phyloP scores from a whole-genome alignment of 768 basidiomycete species.

The Tremella yokohamensis region DNA sequence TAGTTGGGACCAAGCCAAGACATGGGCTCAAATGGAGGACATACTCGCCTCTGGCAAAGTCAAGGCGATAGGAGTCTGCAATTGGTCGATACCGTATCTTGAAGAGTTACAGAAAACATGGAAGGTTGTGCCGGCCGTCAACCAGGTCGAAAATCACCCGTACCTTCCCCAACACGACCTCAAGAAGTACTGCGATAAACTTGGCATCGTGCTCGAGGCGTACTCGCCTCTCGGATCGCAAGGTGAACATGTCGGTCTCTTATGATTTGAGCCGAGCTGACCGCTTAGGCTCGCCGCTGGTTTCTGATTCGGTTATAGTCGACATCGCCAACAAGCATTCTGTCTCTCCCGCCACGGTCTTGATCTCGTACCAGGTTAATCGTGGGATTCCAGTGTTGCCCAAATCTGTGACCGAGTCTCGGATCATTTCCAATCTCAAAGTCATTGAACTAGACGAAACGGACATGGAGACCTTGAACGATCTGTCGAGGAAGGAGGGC shows the following conservation, averaged over 20 bases:
- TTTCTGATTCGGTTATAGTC: slow-evolving; percentile 34
- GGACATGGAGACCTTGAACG: slow-evolving; percentile 38
- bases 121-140: slow-evolving; percentile 63
- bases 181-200: slow-evolving; percentile 58
- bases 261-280: too few species aligned
- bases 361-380: slow-evolving; percentile 42
- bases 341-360: slow-evolving; percentile 41
- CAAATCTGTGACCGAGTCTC: slow-evolving; percentile 45
- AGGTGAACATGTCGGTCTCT: slow-evolving; percentile 13
- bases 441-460: slow-evolving; percentile 36
- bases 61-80: slow-evolving; percentile 62
- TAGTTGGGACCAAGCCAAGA: slow-evolving; percentile 69
- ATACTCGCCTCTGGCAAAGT: slow-evolving; percentile 56
- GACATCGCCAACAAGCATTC: slow-evolving; percentile 44
- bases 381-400: slow-evolving; percentile 44
- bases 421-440: slow-evolving; percentile 42
- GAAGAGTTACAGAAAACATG: slow-evolving; percentile 67
- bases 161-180: slow-evolving; percentile 65
- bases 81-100: slow-evolving; percentile 66
- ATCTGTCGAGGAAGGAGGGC: slow-evolving; percentile 33
- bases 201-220: slow-evolving; percentile 64
- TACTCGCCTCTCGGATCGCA: slow-evolving; percentile 59
- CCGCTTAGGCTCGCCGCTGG: slow-evolving; percentile 33
- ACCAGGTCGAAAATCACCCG: slow-evolving; percentile 69
- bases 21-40: slow-evolving; percentile 74